Conservation (phyloP, 2,329 filamentous ascomycete genomes). For the Neocucurbitaria cava region DNA sequence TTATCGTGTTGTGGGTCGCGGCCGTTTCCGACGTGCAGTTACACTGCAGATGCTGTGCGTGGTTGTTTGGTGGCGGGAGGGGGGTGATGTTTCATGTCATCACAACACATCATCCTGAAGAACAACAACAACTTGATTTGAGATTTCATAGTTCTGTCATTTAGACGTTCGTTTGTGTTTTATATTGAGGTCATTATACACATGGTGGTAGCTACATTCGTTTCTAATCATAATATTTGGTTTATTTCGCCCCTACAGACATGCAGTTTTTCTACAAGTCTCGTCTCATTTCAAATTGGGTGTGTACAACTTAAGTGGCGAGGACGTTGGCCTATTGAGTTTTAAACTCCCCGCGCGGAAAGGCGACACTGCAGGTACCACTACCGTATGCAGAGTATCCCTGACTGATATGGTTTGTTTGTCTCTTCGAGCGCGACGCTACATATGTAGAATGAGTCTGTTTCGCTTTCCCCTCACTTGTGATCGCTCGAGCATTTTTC, state of each 20-base stretch:
- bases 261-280: too few relatives aligned
- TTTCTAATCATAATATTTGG: too few relatives aligned
- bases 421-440: background rate
- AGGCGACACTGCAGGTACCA: conserved; percentile 29
- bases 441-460: background rate
- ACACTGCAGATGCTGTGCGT: conserved; percentile 19
- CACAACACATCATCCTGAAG: background rate
- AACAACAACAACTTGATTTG: background rate
- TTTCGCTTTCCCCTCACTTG: conserved; percentile 6
- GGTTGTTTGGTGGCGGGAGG: conserved; percentile 7
- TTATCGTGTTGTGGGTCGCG: background rate
- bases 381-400: conserved; percentile 24
- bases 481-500: conserved; percentile 1
- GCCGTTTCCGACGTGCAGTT: conserved; percentile 1
- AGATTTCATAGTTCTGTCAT: background rate
- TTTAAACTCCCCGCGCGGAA: conserved; percentile 10
- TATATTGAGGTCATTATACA: too few relatives aligned
- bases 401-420: conserved; percentile 18
- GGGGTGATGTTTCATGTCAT: conserved; percentile 5
- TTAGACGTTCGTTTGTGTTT: background rate
- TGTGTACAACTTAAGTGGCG: background rate
- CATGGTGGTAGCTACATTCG: too few relatives aligned
- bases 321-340: conserved; percentile 8
- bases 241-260: too few relatives aligned
- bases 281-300: too few relatives aligned